These are phyloP conservation scores for Aspergillus japonicus DNA, from an alignment of 2,329 filamentous ascomycete species.

Conservation along the genomic window DNA sequence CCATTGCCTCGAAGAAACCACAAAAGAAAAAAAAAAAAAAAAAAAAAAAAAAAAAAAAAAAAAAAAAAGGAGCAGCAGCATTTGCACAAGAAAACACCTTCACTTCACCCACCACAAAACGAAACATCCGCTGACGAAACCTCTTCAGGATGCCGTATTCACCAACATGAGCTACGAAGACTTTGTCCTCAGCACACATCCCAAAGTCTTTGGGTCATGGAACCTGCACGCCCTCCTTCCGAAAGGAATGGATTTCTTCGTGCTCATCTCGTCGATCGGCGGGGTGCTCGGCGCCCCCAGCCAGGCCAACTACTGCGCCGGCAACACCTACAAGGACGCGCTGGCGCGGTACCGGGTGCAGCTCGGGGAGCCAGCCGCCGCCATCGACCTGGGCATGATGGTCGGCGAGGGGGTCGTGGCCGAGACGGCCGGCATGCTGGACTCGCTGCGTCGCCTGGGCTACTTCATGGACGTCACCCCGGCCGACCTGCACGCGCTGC, in stretches of 20 bases:
- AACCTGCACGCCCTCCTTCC: conserved; percentile 31
- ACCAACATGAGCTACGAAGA: conserved; percentile 32
- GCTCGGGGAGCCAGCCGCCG: neutral
- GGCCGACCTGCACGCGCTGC: conserved; percentile 25
- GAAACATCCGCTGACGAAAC: no score
- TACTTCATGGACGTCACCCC: conserved; percentile 14
- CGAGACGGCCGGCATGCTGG: conserved; percentile 5
- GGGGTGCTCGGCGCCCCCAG: conserved; percentile 20
- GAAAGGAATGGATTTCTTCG: conserved; percentile 42
- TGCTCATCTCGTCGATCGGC: conserved; percentile 39
- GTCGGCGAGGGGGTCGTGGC: conserved; percentile 17
- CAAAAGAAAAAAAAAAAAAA: no score
- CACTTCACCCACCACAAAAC: no score
- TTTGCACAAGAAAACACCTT: no score
- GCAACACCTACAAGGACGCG: conserved; percentile 4
- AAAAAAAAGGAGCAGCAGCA: no score
- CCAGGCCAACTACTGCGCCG: conserved; percentile 3
- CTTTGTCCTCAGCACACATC: conserved; percentile 29
- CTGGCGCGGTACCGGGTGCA: neutral
- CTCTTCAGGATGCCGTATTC: conserved; percentile 16
- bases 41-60: no score
- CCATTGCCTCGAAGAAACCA: no score
- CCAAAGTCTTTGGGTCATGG: conserved; percentile 36
- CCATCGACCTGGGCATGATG: conserved; percentile 9
- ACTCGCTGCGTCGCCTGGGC: conserved; percentile 2